A percentile compares a stretch with the other conserved stretches of the same genome.
Conservation (phyloP, 2,329 filamentous ascomycete species). For the Neoascochyta sp. region DNA sequence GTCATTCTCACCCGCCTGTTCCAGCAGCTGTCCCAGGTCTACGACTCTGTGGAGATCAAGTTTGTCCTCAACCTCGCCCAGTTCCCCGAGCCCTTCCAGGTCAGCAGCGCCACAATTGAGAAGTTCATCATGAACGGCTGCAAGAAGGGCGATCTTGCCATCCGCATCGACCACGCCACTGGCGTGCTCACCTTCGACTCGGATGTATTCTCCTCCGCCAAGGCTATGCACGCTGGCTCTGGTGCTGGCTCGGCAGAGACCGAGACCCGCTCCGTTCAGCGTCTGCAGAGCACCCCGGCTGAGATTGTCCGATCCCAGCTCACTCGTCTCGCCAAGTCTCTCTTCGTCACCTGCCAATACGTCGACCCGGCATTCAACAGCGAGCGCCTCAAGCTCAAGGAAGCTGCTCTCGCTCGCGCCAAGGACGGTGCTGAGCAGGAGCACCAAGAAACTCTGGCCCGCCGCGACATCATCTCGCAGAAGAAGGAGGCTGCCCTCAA, state of each 20-base stretch:
- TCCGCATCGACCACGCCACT: slow-evolving; percentile 92
- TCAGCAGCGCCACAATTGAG: slow-evolving; percentile 85
- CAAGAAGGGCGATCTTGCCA: slow-evolving; percentile 97
- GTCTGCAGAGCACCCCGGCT: slow-evolving; percentile 93
- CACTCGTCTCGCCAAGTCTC: slow-evolving; percentile 81
- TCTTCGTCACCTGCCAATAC: slow-evolving; percentile 93
- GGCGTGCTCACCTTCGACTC: slow-evolving; percentile 96
- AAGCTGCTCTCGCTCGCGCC: slow-evolving; percentile 75
- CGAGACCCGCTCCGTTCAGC: slow-evolving; percentile 81
- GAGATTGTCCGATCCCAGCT: slow-evolving; percentile 97
- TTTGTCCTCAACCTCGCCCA: slow-evolving; percentile 92
- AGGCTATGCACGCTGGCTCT: slow-evolving; percentile 82
- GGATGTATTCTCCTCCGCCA: slow-evolving; percentile 95
- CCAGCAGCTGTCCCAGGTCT: slow-evolving; percentile 98
- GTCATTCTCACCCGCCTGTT: slow-evolving; percentile 97
- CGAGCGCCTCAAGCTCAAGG: slow-evolving; percentile 71
- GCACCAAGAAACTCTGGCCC: slow-evolving; percentile 76
- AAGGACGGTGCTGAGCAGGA: slow-evolving; percentile 88
- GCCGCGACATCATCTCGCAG: slow-evolving; percentile 90
- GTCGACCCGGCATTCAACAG: slow-evolving; percentile 88
- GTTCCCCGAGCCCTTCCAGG: slow-evolving; percentile 95
- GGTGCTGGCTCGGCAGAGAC: slow-evolving; percentile 81
- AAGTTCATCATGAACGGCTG: slow-evolving; percentile 99
- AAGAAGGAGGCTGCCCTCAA: slow-evolving; percentile 95
- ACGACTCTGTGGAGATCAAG: slow-evolving; percentile 91